Base-by-base conservation (phyloP, 2,329 filamentous ascomycete species). In the Aspergillus sp. region DNA sequence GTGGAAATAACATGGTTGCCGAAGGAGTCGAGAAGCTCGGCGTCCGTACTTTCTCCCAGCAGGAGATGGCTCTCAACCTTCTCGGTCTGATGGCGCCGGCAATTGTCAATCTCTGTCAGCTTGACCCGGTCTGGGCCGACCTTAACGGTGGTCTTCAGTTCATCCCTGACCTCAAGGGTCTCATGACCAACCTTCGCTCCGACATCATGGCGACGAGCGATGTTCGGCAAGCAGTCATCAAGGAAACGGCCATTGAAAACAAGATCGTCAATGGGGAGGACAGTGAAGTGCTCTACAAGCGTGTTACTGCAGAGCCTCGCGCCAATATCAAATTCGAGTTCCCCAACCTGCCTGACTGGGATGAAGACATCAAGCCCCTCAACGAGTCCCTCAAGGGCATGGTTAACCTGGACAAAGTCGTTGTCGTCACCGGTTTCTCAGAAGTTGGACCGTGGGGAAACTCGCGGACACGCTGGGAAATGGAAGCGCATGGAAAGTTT, bases 21-120 rank as follows among this genome's bases (percentile, higher is more conserved):
- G 94, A 98, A 76, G 95, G 94, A 61, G 92, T 99, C 58, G 95
- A 99, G 82, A 91, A 91, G 69, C 95, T 96, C 67, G 95, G 95
- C 70, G 95, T 98, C 26, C 92, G 95, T 69, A 99, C 95, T 4
- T 99, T 99, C 84, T 98, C 94, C 10, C 95, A 98, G 80, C 92
- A 96, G 76, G 95, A 99, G 79, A 99, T 99, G 95, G 95, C 95
- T 16, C 99, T 99, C 84, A 99, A 99, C 80, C 80, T 99, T 66
- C 86, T 99, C 49, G 94, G 95, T 67, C 86, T 99, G 55, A 96
- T 99, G 95, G 90, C 93, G 1, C 93, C 95, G 42, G 85, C 89
- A 29, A 91, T 99, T 69, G 93, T 96, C 67, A 92, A 99, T 74
- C 86, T 99, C 49, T 99, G 95, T 84, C 95, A 99, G 81, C 83